Base-by-base conservation (phyloP, 2,329 filamentous ascomycete genomes). In the Pezicula neosporulosa region DNA sequence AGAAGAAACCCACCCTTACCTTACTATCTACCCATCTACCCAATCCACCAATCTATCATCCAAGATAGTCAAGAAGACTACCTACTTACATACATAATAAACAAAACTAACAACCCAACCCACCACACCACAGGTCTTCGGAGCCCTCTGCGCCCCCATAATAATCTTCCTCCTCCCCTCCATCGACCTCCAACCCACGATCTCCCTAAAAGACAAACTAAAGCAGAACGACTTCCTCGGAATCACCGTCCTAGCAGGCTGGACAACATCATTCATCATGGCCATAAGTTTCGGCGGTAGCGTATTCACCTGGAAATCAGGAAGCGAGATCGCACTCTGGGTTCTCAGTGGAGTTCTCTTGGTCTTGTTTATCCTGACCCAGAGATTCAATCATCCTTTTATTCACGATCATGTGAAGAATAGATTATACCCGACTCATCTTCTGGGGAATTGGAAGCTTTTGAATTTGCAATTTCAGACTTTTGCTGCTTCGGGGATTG, bases 201-300 rank as follows among this genome's bases (percentile, higher is more conserved):
- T 28, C 6, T 44, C 27, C n/a, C 7, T 37, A 2, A 19, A 16
- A 8, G 28, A 44, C 13, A 30, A 46, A 12, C 16, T 66, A 15
- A 60, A 41, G 21, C 56, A 66, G 8, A 62, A 80, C 16, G 76
- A 78, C 60, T 74, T 63, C 43, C 37, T 77, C 3, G 78, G 78
- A 1, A 65, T 70, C 2, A 36, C 75, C 6, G 66, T 82, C 5
- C 71, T 68, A 42, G 61, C 69, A 1, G 75, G 66, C 2, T 68
- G 71, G 2, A 72, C 74, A 50, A 63, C 71, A 1, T 66, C 67
- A 7, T 64, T 75, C 42, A 64, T 77, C 19, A 71, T 82, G 53
- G 76, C 69, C 1, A 69, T 81, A 45, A 71, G 69, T 13, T 80
- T 81, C 44, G 77, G 75, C 6, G 81, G 80, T 1, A 63, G 70